Base-by-base conservation (phyloP, 208 protist genomes). In the Naegleria fowleri region DNA sequence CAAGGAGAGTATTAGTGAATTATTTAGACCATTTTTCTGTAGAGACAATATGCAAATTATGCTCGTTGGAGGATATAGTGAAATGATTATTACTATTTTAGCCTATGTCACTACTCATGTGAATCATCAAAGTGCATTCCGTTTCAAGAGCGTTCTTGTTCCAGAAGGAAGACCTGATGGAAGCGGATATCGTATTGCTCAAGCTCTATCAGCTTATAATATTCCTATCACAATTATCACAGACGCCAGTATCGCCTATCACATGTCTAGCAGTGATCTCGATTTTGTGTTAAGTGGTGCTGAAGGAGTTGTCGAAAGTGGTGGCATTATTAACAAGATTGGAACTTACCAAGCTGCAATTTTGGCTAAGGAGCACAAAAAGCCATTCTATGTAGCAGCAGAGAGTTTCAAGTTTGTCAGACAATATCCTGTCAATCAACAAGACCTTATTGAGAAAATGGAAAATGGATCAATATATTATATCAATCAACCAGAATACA, bases 401-500 rank as follows among this genome's bases (percentile, higher is more conserved):
- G 99, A 99, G 90, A 98, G 96, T 48, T 99, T 99, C 92, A 99
- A 99, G 92, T 99, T 99, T 93, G 95, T 94, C 0, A 97, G 98
- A 89, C 96, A 98, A 22, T 99, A 99, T 91, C 99, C 98, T 2
- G 94, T 99, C 0, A 96, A 95, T 83, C 99, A 99, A 36, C 92
- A 94, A 6, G 98, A 99, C 84, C 91, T 98, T 19, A 95, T 94
- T 85, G 67, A 90, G 6, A 36, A 22, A 25, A 29, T 19, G n/a
- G 55, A 52, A 92, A 43, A 43, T 85, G 39, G 94, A 97, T 36
- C 25, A 13, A 79, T 79, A 15, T 79, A 36, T 79, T 40, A 67
- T 25, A 88, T 88, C 55, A 88, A 88, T 19, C 5, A 29, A 58
- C 85, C 85, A 36, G 41, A 29, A 58, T 88, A 59, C n/a, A 88